Conservation (phyloP, 495 filamentous ascomycete species). For the Penicillium pancosmium region DNA sequence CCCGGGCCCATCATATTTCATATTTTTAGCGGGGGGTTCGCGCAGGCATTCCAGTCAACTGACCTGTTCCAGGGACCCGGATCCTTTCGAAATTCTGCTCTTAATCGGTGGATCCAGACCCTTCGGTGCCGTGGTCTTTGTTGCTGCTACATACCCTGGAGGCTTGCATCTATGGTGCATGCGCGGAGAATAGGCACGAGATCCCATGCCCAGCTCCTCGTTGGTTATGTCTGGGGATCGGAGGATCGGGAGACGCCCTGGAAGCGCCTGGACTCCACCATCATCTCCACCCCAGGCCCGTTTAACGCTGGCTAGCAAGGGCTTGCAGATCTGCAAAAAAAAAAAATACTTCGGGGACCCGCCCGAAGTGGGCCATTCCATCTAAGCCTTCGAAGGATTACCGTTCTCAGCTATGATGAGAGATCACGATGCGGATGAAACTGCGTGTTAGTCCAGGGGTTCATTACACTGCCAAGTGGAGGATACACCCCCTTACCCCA, state of each 20-base stretch:
- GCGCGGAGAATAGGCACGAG: background rate
- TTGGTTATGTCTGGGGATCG: background rate
- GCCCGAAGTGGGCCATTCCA: constrained; percentile 33
- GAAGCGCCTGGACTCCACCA: constrained; percentile 5
- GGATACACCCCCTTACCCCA: constrained; percentile 9
- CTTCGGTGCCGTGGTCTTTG: background rate
- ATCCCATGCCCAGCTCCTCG: background rate
- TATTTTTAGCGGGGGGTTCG: constrained; percentile 7
- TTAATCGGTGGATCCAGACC: constrained; percentile 3
- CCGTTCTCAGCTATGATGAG: constrained; percentile 28
- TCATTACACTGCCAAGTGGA: background rate
- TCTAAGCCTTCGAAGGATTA: constrained; percentile 30
- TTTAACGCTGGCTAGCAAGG: constrained; percentile 5
- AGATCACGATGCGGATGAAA: constrained; percentile 20
- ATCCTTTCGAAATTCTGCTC: constrained; percentile 1
- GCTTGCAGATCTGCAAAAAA: constrained; percentile 18
- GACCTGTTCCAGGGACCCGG: constrained; percentile 1
- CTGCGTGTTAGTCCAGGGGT: constrained; percentile 1
- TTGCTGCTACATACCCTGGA: background rate
- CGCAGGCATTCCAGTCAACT: constrained; percentile 4
- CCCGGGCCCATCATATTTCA: constrained; percentile 2
- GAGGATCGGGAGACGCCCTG: background rate
- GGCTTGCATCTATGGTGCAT: background rate
- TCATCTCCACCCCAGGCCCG: background rate
- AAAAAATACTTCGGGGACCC: constrained; percentile 28